Conservation (phyloP, 768 basidiomycete genomes). For the Hypholoma sublateritium region DNA sequence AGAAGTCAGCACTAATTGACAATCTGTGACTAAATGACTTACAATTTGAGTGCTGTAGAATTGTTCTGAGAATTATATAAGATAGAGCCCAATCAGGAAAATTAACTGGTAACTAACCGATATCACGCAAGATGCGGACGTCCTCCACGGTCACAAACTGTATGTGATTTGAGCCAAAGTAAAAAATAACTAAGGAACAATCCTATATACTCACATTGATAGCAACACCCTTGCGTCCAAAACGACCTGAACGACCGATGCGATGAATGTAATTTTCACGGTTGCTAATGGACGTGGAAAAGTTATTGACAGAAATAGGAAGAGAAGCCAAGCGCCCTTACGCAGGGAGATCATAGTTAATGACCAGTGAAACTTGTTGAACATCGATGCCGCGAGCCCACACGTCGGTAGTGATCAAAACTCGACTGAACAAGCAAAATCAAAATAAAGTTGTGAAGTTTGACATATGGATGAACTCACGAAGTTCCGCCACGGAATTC, state of each 20-base stretch:
- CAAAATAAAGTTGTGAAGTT: background rate
- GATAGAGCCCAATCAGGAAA: constrained; percentile 3
- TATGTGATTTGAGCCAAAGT: constrained; percentile 15
- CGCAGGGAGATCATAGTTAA: constrained; percentile 96
- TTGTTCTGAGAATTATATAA: constrained; percentile 59
- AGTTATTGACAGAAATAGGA: background rate
- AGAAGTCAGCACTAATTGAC: constrained; percentile 18
- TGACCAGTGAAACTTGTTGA: constrained; percentile 95
- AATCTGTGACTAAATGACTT: constrained; percentile 25
- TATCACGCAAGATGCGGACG: constrained; percentile 94
- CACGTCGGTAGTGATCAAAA: constrained; percentile 93
- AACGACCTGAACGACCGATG: constrained; percentile 98
- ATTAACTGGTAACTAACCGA: constrained; percentile 55
- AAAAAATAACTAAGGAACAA: constrained; percentile 3
- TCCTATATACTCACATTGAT: constrained; percentile 75
- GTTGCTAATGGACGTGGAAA: constrained; percentile 48
- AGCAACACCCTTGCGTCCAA: constrained; percentile 98
- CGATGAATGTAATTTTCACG: constrained; percentile 99
- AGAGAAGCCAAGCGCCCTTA: constrained; percentile 34
- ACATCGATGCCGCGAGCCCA: constrained; percentile 99
- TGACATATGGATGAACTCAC: constrained; percentile 42
- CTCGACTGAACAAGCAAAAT: constrained; percentile 54
- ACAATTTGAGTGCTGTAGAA: constrained; percentile 96
- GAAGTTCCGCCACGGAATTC: constrained; percentile 94
- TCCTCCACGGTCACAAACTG: constrained; percentile 95